Base-by-base conservation (phyloP, 352 stramenopile species). In the Pythium volutum region DNA sequence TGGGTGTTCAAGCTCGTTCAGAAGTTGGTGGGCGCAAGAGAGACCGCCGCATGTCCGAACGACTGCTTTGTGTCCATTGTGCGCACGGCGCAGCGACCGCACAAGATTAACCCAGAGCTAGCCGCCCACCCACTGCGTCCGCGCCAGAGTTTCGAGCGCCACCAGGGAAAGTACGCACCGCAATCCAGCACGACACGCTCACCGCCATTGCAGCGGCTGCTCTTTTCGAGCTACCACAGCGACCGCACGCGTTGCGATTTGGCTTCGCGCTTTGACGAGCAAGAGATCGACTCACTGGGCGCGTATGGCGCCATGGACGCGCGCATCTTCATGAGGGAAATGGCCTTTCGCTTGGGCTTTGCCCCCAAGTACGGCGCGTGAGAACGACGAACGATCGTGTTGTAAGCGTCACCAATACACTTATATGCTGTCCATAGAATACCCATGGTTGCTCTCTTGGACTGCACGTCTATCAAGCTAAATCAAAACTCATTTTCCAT, bases 321-420 rank as follows among this genome's bases (percentile, higher is more conserved):
- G 11, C 75, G 77, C 39, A 79, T 89, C 23, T 82, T 88, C 52
- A 80, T 91, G 66, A 86, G 88, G 43, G 84, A 93, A 64, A 75
- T 88, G 64, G 84, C 84, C 2, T 93, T 93, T 61, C 81, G 84
- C 16, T 73, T 93, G 29, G 84, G 84, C 10, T 84, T 73, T 20
- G 77, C 79, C 2, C 84, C 84, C 3, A 93, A 93, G 66, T 93
- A 93, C 59, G 84, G 84, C 18, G 84, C 84, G n/a, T 73, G 23
- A 41, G 20, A 54, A 20, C 33, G 14, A 1, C 7, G 33, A 38
- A n/a, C n/a, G n/a, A n/a, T n/a, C n/a, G n/a, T n/a, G n/a, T n/a
- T n/a, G n/a, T n/a, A n/a, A n/a, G n/a, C n/a, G n/a, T n/a, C n/a
- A n/a, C n/a, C n/a, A n/a, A n/a, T n/a, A n/a, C n/a, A n/a, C n/a